Evolutionary conservation across 2,329 filamentous ascomycete genomes (phyloP).

Genomic region (Sporothrix phasma): DNA sequence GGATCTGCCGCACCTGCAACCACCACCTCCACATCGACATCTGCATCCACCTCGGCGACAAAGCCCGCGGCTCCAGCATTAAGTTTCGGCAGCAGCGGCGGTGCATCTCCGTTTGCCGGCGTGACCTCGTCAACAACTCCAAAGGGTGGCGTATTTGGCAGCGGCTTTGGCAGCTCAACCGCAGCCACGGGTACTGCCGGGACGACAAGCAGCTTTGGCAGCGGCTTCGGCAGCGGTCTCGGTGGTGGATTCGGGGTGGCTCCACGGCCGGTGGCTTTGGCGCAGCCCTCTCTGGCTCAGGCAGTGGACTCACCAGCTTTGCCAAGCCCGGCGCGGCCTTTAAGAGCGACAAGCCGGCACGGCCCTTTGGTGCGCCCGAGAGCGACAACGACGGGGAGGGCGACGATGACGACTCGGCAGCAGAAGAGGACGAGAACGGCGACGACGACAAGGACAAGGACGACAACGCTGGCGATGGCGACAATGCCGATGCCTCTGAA

Average conservation of each 20-base stretch:
- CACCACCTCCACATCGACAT: conserved; percentile 32
- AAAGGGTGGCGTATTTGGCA: conserved; percentile 8
- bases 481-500: conserved; percentile 17
- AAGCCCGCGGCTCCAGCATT: conserved; percentile 27
- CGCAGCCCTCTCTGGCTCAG: conserved; percentile 30
- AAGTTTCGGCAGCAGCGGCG: conserved; percentile 34
- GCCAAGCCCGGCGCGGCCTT: conserved; percentile 49
- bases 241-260: neutral
- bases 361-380: conserved; percentile 68
- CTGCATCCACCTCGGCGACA: conserved; percentile 21
- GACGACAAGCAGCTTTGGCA: conserved; percentile 27
- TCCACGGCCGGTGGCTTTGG: conserved; percentile 31
- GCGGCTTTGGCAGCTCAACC: conserved; percentile 26
- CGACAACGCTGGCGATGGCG: conserved; percentile 39
- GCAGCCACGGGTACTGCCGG: conserved; percentile 40
- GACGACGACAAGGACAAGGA: conserved; percentile 34
- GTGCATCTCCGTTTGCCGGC: conserved; percentile 39
- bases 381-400: conserved; percentile 49
- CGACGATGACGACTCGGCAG: conserved; percentile 26
- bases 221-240: conserved; percentile 25
- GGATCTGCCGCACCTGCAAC: conserved; percentile 24
- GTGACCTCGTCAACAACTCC: conserved; percentile 1
- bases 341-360: conserved; percentile 51
- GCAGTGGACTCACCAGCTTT: conserved; percentile 55
- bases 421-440: conserved; percentile 34